A percentile compares a stretch with the other conserved stretches of the same genome.
These are phyloP conservation scores for Boletus sp. DNA, from an alignment of 1,284 basidiomycete genomes.

Conservation along the genomic window DNA sequence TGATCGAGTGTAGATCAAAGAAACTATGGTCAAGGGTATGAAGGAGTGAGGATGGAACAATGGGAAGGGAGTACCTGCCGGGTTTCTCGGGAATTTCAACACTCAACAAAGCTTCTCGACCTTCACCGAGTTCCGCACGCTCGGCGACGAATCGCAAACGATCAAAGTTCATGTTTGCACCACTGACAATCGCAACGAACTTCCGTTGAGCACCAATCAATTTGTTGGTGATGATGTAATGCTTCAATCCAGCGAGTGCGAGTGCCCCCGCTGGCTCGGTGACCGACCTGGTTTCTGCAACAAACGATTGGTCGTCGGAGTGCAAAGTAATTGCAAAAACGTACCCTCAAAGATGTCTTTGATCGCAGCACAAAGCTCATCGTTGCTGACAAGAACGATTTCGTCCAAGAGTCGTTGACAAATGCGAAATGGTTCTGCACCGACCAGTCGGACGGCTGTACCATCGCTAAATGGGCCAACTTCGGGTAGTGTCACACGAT, in stretches of 20 bases:
- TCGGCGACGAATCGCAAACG: constrained; percentile 95
- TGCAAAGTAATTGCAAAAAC: constrained; percentile 13
- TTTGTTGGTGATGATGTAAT: constrained; percentile 78
- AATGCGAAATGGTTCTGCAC: constrained; percentile 91
- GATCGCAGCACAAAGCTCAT: constrained; percentile 98
- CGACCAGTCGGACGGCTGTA: constrained; percentile 97
- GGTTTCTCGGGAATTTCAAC: constrained; percentile 91
- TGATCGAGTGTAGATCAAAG: constrained; percentile 79
- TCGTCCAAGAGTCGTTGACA: constrained; percentile 85
- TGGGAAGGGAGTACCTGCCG: constrained; percentile 60
- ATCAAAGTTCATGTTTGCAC: constrained; percentile 99
- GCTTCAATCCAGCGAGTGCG: constrained; percentile 89
- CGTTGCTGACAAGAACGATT: constrained; percentile 85
- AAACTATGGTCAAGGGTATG: constrained; percentile 56
- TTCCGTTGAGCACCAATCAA: constrained; percentile 80
- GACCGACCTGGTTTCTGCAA: constrained; percentile 83
- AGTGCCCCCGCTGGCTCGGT: constrained; percentile 98
- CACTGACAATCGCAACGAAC: constrained; percentile 90
- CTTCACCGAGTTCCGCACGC: constrained; percentile 94
- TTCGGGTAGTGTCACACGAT: constrained; percentile 81
- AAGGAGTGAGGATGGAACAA: constrained; percentile 4
- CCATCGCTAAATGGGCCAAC: constrained; percentile 98
- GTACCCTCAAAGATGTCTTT: constrained; percentile 98
- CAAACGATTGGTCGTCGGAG: constrained; percentile 3
- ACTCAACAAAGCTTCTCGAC: constrained; percentile 88